A percentile compares a stretch with the other conserved stretches of the same genome.
These are phyloP conservation scores for Aureobasidium subglaciale DNA, from an alignment of 2,329 filamentous ascomycete genomes.

Conservation along the genomic window DNA sequence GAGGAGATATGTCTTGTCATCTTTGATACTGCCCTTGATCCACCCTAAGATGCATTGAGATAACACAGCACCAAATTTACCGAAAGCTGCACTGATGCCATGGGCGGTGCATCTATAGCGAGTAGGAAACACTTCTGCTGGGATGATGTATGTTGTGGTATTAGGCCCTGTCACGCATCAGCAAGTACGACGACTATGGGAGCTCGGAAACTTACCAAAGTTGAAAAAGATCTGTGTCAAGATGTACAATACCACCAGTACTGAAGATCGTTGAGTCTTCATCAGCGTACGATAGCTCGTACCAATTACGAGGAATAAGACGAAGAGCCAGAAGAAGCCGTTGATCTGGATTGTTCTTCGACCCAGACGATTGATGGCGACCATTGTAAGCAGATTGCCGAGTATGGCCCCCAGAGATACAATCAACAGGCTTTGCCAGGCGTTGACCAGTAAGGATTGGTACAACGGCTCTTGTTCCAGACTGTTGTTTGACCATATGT, in stretches of 20 bases:
- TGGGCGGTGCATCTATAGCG: slow-evolving; percentile 48
- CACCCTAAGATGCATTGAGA: slow-evolving; percentile 33
- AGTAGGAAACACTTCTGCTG: slow-evolving; percentile 52
- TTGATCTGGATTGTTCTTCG: slow-evolving; percentile 38
- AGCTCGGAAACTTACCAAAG: slow-evolving; percentile 26
- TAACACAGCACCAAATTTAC: slow-evolving; percentile 46
- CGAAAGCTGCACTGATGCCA: slow-evolving; percentile 47
- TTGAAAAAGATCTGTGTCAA: slow-evolving; percentile 43
- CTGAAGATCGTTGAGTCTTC: slow-evolving; percentile 25
- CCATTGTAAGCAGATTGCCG: slow-evolving; percentile 36
- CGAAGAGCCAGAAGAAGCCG: slow-evolving; percentile 36
- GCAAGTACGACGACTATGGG: too few relatives aligned
- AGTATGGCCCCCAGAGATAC: slow-evolving; percentile 28
- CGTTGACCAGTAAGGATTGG: background rate
- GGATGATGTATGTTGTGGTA: slow-evolving; percentile 31
- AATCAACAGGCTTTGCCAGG: background rate
- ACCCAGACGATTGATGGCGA: slow-evolving; percentile 34
- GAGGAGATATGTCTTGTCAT: background rate
- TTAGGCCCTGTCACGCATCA: slow-evolving; percentile 24
- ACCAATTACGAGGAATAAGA: slow-evolving; percentile 38
- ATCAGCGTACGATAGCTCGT: slow-evolving; percentile 35
- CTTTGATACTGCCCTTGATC: background rate
- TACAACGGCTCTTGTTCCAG: background rate
- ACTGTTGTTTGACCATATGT: background rate
- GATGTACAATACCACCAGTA: slow-evolving; percentile 37